A percentile compares a stretch with the other conserved stretches of the same genome.
These are phyloP conservation scores for Byssoonygena ceratinophila DNA, from an alignment of 2,329 filamentous ascomycete genomes.

Conservation along the genomic window DNA sequence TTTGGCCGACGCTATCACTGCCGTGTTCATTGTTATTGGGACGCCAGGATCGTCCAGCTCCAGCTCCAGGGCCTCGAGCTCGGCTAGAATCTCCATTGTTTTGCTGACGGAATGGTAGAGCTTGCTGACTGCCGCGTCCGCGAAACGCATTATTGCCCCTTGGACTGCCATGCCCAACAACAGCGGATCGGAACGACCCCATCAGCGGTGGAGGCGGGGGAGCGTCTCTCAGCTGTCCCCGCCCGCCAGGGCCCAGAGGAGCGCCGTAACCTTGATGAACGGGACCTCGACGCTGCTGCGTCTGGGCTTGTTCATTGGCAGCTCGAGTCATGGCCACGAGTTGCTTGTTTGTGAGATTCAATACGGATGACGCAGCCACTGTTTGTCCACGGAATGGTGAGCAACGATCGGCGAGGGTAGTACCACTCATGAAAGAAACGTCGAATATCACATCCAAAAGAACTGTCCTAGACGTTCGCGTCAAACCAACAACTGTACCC, in stretches of 20 bases:
- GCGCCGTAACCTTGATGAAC: slow-evolving; percentile 48
- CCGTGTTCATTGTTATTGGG: not conserved
- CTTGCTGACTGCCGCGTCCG: slow-evolving; percentile 25
- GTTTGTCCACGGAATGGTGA: slow-evolving; percentile 91
- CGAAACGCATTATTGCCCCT: slow-evolving; percentile 29
- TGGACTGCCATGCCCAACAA: slow-evolving; percentile 38
- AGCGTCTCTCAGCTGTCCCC: slow-evolving; percentile 51
- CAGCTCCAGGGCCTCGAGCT: too few species aligned
- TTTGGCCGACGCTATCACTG: not conserved
- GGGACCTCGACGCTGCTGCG: slow-evolving; percentile 48
- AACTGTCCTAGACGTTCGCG: slow-evolving; percentile 68
- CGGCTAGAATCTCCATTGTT: too few species aligned
- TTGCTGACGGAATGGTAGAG: slow-evolving; percentile 21
- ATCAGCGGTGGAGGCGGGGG: slow-evolving; percentile 47
- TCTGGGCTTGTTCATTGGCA: slow-evolving; percentile 25
- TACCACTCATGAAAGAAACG: slow-evolving; percentile 91
- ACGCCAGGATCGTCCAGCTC: slow-evolving; percentile 5
- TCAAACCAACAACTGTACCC: slow-evolving; percentile 91
- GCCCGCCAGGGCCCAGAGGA: slow-evolving; percentile 47
- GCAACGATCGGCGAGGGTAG: slow-evolving; percentile 78
- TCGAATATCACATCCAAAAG: slow-evolving; percentile 92
- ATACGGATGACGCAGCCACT: slow-evolving; percentile 72
- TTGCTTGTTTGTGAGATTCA: slow-evolving; percentile 78
- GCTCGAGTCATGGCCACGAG: slow-evolving; percentile 50
- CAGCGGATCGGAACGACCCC: slow-evolving; percentile 49